Percentiles rank a stretch among this genome's conserved stretches.
phyloP scores from a whole-genome alignment of 192 early-diverging fungal species.

The Powellomyces hirtus region DNA sequence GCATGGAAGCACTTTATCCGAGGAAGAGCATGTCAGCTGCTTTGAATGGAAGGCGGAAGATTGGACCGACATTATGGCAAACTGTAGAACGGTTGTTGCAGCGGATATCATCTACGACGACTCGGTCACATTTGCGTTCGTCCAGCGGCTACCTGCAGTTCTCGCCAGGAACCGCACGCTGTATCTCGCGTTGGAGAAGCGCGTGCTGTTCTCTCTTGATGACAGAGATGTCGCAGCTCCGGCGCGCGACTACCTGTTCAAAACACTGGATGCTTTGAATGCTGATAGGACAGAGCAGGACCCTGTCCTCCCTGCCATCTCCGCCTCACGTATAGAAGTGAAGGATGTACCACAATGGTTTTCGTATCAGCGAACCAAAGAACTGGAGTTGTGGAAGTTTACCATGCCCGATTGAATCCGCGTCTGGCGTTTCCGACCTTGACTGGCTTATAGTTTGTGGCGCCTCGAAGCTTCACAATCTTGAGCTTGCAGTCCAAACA shows the following conservation, averaged over 20 bases:
- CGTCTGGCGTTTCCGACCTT: no score
- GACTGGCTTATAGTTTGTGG: no score
- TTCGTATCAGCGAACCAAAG: no score
- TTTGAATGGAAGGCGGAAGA: slow-evolving; percentile 15
- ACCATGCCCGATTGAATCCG: no score
- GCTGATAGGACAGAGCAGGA: no score
- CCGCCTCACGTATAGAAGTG: no score
- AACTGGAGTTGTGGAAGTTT: no score
- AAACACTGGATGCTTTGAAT: slow-evolving; percentile 34
- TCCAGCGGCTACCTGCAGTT: slow-evolving; percentile 20
- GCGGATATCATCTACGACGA: slow-evolving; percentile 39
- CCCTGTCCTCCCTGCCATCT: no score
- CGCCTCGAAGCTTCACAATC: no score
- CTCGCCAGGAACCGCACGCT: slow-evolving; percentile 12
- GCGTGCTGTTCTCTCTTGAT: slow-evolving; percentile 25
- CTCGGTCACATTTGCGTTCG: slow-evolving; percentile 31
- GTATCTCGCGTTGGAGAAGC: slow-evolving; percentile 33
- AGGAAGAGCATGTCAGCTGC: not conserved
- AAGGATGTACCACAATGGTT: no score
- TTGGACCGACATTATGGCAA: not conserved
- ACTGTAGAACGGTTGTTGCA: slow-evolving; percentile 25
- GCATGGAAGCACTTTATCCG: no score
- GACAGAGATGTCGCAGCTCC: slow-evolving; percentile 25
- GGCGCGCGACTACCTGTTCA: slow-evolving; percentile 33
- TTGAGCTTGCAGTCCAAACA: no score